Evolutionary conservation across 352 stramenopile species (phyloP), one percentile per base, ranked within the genome.

Genomic region (Phytophthora megakarya): DNA sequence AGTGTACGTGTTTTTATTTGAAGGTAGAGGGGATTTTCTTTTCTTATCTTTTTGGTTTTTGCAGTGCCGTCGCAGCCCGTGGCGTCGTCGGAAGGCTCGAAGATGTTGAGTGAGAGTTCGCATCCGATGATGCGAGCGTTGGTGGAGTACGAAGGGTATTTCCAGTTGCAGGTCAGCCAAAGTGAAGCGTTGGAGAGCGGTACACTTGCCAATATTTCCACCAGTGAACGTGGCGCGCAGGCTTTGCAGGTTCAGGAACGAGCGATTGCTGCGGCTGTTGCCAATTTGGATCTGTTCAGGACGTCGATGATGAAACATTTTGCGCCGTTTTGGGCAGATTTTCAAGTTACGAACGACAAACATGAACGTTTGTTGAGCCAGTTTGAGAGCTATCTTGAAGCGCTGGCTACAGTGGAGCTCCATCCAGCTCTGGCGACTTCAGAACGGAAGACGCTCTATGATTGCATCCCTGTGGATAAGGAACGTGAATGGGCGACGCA

Each of bases 231-330:
- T 15, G 84, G 78, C 16, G 60, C 82, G 1, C 70, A 59, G 1
- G 81, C 87, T 59, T 68, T 93, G 21, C 73, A 83, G 21, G 72
- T 93, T 18, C 87, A 93, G 49, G 73, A 83, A 9, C 64, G 86
- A 13, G 85, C 87, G 10, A 94, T 96, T 23, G 51, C 70, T 25
- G 87, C 87, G 16, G 87, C 87, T 25, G 73, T 94, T 30, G 75
- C 78, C 2, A 96, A 96, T 60, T 49, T 96, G 56, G 85, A 96
- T 35, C 68, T 86, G 42, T 93, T 94, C 60, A 87, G 90, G 50
- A 76, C 63, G 54, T 89, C 85, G 9, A 93, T 96, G 85, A 84
- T 74, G 48, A 88, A 90, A 48, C 87, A 91, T 22, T 96, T 96
- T 52, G 58, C 62, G 26, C 85, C 85, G 22, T 96, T 96, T 58